Conservation (phyloP, 768 basidiomycete genomes). For the Boletus pseudopeckii region DNA sequence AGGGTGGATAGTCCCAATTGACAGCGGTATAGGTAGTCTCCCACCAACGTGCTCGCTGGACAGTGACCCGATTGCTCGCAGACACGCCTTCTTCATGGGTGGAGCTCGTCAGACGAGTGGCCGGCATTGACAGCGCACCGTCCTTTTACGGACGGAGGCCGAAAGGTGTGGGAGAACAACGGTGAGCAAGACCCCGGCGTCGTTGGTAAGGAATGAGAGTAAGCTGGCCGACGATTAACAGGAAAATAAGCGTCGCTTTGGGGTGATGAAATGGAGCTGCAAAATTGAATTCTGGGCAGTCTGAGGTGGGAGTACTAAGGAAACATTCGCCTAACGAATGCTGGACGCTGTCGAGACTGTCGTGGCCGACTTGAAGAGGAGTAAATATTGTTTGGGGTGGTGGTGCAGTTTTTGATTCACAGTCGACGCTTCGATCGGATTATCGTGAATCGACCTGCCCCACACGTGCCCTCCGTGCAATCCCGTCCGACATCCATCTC, state of each 20-base stretch:
- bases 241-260: background rate
- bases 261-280: background rate
- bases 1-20: constrained; percentile 23
- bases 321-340: background rate
- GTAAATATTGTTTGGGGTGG: background rate
- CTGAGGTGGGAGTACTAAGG: background rate
- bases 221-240: background rate
- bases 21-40: constrained; percentile 11
- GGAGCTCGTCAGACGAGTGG: constrained; percentile 12
- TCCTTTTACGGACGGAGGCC: constrained; percentile 4
- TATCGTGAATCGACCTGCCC: constrained; percentile 17
- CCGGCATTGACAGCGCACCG: constrained; percentile 12
- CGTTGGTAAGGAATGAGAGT: background rate
- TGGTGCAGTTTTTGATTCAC: constrained; percentile 16
- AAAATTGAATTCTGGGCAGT: background rate
- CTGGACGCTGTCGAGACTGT: background rate
- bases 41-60: constrained; percentile 9
- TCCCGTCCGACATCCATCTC: background rate
- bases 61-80: background rate
- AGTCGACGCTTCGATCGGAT: constrained; percentile 18
- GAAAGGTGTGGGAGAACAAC: background rate
- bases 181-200: background rate
- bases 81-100: background rate
- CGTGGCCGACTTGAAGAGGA: background rate
- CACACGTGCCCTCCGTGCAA: constrained; percentile 14